A percentile compares a stretch with the other conserved stretches of the same genome.
These are phyloP conservation scores for Clonostachys solani DNA, from an alignment of 2,329 filamentous ascomycete genomes.

Conservation along the genomic window DNA sequence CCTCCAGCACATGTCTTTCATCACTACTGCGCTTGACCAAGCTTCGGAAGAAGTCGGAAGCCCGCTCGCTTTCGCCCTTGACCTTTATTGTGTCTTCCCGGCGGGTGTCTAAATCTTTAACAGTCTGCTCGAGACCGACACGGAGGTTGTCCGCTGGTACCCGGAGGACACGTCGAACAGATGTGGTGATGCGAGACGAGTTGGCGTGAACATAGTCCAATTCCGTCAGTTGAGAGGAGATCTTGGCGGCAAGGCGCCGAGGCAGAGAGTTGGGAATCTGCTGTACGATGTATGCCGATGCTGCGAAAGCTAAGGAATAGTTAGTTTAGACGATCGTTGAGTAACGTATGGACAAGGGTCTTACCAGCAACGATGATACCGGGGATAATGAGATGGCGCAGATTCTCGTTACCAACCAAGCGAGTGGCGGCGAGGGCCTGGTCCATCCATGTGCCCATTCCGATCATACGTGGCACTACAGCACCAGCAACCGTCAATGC, in stretches of 20 bases:
- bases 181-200: constrained; percentile 74
- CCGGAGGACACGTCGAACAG: constrained; percentile 85
- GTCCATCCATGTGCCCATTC: constrained; percentile 85
- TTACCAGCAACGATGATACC: constrained; percentile 75
- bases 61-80: constrained; percentile 78
- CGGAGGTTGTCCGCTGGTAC: constrained; percentile 84
- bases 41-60: constrained; percentile 85
- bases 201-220: constrained; percentile 94
- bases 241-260: constrained; percentile 77
- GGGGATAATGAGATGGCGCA: constrained; percentile 77
- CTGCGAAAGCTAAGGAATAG: constrained; percentile 56
- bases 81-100: constrained; percentile 82
- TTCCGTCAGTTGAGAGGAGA: constrained; percentile 71
- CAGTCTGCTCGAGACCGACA: constrained; percentile 74
- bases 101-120: constrained; percentile 76
- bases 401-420: constrained; percentile 74
- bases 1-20: constrained; percentile 44
- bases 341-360: constrained; percentile 20
- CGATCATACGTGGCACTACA: constrained; percentile 75
- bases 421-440: constrained; percentile 78
- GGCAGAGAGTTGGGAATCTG: constrained; percentile 89
- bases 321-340: not conserved
- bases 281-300: constrained; percentile 74
- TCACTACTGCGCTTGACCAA: constrained; percentile 63
- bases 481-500: constrained; percentile 88